Base-by-base conservation (phyloP, 495 filamentous ascomycete genomes). In the Articulospora tetracladia region DNA sequence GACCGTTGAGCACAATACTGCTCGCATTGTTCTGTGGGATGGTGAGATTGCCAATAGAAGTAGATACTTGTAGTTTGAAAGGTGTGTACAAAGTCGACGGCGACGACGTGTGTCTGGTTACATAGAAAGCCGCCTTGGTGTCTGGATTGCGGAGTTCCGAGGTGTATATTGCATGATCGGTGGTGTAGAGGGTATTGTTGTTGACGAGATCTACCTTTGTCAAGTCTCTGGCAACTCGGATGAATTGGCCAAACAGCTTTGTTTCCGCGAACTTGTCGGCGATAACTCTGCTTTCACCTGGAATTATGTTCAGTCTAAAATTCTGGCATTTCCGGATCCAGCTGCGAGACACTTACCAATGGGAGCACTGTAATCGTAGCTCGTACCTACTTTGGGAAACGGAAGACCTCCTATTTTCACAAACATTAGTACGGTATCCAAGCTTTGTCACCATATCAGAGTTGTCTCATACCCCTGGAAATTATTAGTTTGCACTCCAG, bases 361-460 rank as follows among this genome's bases (percentile, higher is more conserved):
- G 2, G 84, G 83, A 1, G 82, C 75, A 2, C 79, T 82, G 66
- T 87, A 85, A 63, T 86, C 83, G 55, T 85, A 85, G 30, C 79
- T 82, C n/a, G 73, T 79, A 3, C 71, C 78, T 0, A 74, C 73
- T 10, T 74, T 73, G 0, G 75, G 75, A 46, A 61, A 56, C 8
- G 61, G 55, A 7, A 63, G 30, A 17, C 49, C 55, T 27, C 61
- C 61, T 50, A n/a, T 7, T 2, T n/a, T 12, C 12, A 50, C n/a
- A 10, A n/a, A 10, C 25, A 17, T 47, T 57, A 49, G 44, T 17
- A 19, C 49, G 30, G 30, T 32, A 6, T 32, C 6, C 4, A 19
- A 22, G 8, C 15, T 26, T 68, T 28, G 50, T 57, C 12, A 65
- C 68, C 4, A 67, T 58, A 12, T 67, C 65, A n/a, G 62, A 60